phyloP scores from a whole-genome alignment of 306 rosid species.

The Spatholobus suberectus region DNA sequence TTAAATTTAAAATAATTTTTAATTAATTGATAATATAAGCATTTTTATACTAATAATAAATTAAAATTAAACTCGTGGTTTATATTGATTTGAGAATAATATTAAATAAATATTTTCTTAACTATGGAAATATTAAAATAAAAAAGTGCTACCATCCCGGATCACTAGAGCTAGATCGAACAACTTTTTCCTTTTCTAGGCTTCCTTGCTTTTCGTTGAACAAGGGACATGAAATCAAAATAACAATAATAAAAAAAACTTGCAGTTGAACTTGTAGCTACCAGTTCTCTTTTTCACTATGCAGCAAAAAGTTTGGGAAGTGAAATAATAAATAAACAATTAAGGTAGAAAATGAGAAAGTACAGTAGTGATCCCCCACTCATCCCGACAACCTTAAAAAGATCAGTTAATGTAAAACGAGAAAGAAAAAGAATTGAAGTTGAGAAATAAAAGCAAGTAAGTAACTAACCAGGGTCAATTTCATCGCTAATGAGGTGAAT shows the following conservation, averaged over 20 bases:
- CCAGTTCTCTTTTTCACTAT: neutral
- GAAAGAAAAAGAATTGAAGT: neutral
- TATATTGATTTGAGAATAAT: no score
- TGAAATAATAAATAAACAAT: neutral
- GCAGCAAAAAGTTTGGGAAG: neutral
- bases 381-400: neutral
- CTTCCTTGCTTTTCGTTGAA: neutral
- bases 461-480: slow-evolving; percentile 72
- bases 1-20: no score
- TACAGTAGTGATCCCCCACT: no score
- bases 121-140: neutral
- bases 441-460: neutral
- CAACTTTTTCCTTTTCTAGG: neutral
- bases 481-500: slow-evolving; percentile 78
- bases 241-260: neutral
- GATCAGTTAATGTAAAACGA: no score
- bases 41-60: no score
- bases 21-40: no score
- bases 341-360: neutral
- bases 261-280: neutral
- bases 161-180: neutral
- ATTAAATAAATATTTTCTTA: no score
- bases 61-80: no score
- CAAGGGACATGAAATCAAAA: neutral
- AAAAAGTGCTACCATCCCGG: neutral